These are phyloP conservation scores for Hansenula lynferdii DNA, from an alignment of 1,139 yeast genomes.

Conservation along the genomic window DNA sequence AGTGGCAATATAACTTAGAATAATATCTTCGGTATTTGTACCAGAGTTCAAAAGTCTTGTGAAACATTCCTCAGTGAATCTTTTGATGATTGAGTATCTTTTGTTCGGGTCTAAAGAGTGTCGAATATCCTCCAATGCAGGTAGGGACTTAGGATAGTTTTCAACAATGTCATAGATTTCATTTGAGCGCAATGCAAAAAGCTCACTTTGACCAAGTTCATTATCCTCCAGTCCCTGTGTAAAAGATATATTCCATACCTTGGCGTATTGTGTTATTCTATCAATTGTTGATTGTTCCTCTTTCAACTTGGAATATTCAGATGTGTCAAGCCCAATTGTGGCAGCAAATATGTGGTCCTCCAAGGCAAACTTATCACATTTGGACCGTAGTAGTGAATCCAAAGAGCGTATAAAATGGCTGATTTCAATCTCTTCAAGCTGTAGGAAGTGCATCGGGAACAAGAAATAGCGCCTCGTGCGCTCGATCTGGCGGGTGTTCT, in stretches of 20 bases:
- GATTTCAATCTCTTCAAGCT: constrained; percentile 10
- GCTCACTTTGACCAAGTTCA: constrained; percentile 33
- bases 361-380: constrained; percentile 3
- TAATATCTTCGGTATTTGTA: constrained; percentile 70
- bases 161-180: constrained; percentile 66
- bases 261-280: constrained; percentile 6
- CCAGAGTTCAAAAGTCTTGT: constrained; percentile 71
- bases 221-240: constrained; percentile 19
- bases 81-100: constrained; percentile 29
- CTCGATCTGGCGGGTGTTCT: constrained; percentile 6
- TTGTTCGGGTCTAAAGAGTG: constrained; percentile 32
- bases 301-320: constrained; percentile 8
- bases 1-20: constrained; percentile 65
- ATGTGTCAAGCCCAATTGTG: constrained; percentile 14
- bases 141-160: constrained; percentile 51
- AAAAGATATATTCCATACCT: constrained; percentile 17
- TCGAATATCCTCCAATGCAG: constrained; percentile 63
- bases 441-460: constrained; percentile 16
- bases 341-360: constrained; percentile 11
- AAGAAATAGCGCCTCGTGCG: constrained; percentile 15
- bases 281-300: constrained; percentile 6
- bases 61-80: constrained; percentile 49
- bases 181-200: constrained; percentile 46
- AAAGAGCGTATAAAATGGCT: constrained; percentile 13
- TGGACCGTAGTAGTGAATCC: constrained; percentile 14